Conservation (phyloP, 176 grass and related monocot species). For the Rhynchospora tenuis region DNA sequence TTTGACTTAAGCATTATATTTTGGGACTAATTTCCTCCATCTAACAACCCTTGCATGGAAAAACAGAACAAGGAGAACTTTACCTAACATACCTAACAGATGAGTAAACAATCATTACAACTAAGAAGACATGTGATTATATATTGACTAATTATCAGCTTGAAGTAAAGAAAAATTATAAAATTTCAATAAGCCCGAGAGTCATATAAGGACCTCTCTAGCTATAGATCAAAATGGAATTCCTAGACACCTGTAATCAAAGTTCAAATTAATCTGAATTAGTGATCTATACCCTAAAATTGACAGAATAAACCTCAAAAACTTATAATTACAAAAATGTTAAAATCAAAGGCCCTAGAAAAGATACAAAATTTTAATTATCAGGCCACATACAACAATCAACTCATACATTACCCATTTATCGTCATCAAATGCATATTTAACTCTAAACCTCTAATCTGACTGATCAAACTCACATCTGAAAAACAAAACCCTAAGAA, state of each 20-base stretch:
- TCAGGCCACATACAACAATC: neutral
- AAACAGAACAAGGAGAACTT: conserved; percentile 6
- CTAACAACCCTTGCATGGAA: neutral
- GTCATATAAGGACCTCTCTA: neutral
- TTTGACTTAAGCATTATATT: conserved; percentile 6
- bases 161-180: neutral
- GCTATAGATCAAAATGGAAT: neutral
- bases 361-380: neutral
- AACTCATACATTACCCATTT: neutral
- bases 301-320: neutral
- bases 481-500: neutral
- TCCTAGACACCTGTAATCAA: neutral
- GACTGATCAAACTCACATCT: conserved; percentile 4
- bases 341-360: neutral
- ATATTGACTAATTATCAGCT: neutral
- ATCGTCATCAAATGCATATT: neutral
- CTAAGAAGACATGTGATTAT: conserved; percentile 1
- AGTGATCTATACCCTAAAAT: neutral
- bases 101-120: conserved; percentile 10
- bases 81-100: conserved; percentile 27
- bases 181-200: neutral
- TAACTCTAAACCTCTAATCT: neutral
- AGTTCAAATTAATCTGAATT: neutral
- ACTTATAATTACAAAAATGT: neutral
- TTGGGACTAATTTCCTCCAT: conserved; percentile 5